Evolutionary conservation across 768 basidiomycete species (phyloP), one percentile per base, ranked within the genome.

Genomic region (Boletellus emodensis): DNA sequence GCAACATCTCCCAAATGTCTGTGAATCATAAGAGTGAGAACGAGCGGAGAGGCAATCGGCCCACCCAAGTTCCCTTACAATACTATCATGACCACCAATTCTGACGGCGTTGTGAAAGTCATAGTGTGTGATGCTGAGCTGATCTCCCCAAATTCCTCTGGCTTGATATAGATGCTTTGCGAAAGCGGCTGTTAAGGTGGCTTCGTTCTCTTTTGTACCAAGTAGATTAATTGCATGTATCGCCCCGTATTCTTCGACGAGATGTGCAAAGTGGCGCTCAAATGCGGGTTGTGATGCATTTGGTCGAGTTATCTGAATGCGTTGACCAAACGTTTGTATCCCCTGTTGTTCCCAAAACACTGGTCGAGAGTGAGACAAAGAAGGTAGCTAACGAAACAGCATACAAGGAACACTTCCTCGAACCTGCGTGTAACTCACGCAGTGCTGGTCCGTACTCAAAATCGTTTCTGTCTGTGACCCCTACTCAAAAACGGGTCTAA

Each of bases 341-440:
- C 92, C 94, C 70, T 95, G 93, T 62, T 99, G 95, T 66, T 98
- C 95, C 96, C 96, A 99, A 66, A 99, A 99, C 51, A 98, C 93
- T 94, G 36, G 47, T 48, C 46, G 40, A 33, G 40, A 49, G 18
- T 49, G 57, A 60, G 53, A 56, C 44, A 47, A 30, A 34, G 43
- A 34, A 33, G 18, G n/a, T 0, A 30, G 43, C 33, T 7, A 26
- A 40, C 48, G 22, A 38, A 54, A 58, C 60, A 51, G 47, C 91
- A 62, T 75, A 95, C 93, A 75, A 51, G 96, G 96, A 38, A 99
- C 90, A 59, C 90, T 94, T 52, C 96, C 96, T 55, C 96, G 85
- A 40, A 94, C 83, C 78, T 98, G 94, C 33, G 86, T 84, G 67
- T 92, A 97, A 65, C 93, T 94, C 63, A 94, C 83, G 68, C 84